These are phyloP conservation scores for Crassisporium funariophilum DNA, from an alignment of 768 basidiomycete genomes.

Conservation along the genomic window DNA sequence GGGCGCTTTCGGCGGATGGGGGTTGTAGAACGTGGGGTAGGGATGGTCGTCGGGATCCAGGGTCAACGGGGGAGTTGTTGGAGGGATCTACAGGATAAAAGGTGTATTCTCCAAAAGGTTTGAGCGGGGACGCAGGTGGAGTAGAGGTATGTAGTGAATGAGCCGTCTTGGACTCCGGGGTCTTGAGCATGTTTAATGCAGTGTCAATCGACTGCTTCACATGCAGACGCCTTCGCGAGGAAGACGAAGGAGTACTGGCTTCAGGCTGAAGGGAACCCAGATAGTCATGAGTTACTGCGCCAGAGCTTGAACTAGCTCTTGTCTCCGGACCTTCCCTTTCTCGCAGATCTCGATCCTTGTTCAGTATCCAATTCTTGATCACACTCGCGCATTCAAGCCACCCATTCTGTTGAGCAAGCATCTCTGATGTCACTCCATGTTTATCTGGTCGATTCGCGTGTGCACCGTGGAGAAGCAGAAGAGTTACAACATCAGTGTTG, in stretches of 20 bases:
- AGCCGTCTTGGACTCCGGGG: conserved; percentile 34
- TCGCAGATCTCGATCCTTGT: conserved; percentile 63
- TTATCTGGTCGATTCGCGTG: conserved; percentile 84
- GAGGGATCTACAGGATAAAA: conserved; percentile 41
- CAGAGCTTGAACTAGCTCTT: conserved; percentile 13
- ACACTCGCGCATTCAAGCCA: conserved; percentile 78
- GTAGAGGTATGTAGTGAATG: conserved; percentile 27
- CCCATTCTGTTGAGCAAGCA: conserved; percentile 78
- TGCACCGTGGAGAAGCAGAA: conserved; percentile 86
- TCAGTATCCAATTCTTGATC: conserved; percentile 64
- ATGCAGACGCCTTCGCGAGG: conserved; percentile 48
- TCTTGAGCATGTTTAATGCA: conserved; percentile 56
- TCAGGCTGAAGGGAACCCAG: conserved; percentile 17
- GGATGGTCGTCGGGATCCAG: conserved; percentile 62
- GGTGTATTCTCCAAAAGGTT: conserved; percentile 48
- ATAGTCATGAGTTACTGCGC: conserved; percentile 19
- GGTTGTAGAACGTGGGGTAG: conserved; percentile 57
- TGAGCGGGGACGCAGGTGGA: conserved; percentile 44
- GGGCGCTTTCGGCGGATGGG: conserved; percentile 25
- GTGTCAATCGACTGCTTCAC: conserved; percentile 83
- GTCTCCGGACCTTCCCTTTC: conserved; percentile 44
- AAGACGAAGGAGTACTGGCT: conserved; percentile 27
- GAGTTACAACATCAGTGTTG: conserved; percentile 73
- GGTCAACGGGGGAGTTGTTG: conserved; percentile 31
- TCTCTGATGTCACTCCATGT: conserved; percentile 86